Base-by-base conservation (phyloP, 2,329 filamentous ascomycete genomes). In the Aureobasidium sp. region DNA sequence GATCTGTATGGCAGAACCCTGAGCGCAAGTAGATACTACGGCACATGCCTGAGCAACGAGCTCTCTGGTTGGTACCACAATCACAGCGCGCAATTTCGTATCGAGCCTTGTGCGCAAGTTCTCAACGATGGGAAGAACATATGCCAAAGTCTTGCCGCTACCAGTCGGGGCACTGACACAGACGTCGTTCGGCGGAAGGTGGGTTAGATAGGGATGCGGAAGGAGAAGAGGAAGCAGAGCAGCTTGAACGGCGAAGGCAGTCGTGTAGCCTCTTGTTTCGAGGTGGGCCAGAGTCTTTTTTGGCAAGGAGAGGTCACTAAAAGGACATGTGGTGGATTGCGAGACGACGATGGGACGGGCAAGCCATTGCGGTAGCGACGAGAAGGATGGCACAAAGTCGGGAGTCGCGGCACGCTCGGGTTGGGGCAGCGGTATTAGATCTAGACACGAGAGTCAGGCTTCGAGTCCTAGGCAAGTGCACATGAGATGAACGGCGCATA, bases 111-210 rank as follows among this genome's bases (percentile, higher is more conserved):
- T 48, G 7, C 63, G 55, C 53, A 99, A 78, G 56, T 88, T 86
- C 50, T 91, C 85, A 4, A 96, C 82, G 63, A 99, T 85, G 0
- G 94, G 94, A 2, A 99, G 78, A 0, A 93, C 84, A 70, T 99
- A 99, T 0, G 93, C 89, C 17, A 99, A 75, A 0, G 94, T 99
- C 73, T 99, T 99, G 62, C 94, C 94, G 0, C 94, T 97, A 9
- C 94, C 94, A 0, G 94, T 99, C 1, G 93, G 89, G 0, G 95
- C 94, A 8, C 92, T 94, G 2, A 99, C 87, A 48, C 96, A 87
- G 5, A 99, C 75, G 72, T 99, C 94, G 5, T 90, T 89, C 1
- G 83, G 77, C 39, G 85, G 81, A 39, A 82, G 78, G 62, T 82
- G 79, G 46, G 82, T 81, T 9, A 72, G 0, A 82, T 84, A 26